A percentile compares a stretch with the other conserved stretches of the same genome.
These are phyloP conservation scores for Solanum sejunctum DNA, from an alignment of 257 asterid species.

Conservation along the genomic window DNA sequence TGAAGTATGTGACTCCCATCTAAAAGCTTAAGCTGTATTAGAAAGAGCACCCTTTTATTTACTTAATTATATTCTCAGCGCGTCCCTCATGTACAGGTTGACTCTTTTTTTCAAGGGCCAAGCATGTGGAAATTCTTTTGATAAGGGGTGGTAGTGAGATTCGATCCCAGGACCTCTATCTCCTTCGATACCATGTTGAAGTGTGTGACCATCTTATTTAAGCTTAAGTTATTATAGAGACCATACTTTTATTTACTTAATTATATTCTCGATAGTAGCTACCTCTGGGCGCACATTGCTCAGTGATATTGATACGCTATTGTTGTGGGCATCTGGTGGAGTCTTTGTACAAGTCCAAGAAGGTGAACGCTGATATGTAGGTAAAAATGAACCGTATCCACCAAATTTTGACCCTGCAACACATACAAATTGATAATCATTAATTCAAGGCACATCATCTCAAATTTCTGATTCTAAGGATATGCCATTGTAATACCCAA, in stretches of 20 bases:
- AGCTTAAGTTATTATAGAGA: not conserved
- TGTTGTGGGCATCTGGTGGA: not conserved
- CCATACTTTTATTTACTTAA: not conserved
- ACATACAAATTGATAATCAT: not conserved
- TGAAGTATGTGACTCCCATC: not conserved
- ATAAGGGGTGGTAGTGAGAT: not conserved
- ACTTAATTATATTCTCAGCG: no score
- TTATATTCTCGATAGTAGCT: not conserved
- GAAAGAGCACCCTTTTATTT: no score
- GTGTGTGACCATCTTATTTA: not conserved
- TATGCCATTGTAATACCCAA: slow-evolving; percentile 23
- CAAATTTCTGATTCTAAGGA: slow-evolving; percentile 14
- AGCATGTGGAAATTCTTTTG: no score
- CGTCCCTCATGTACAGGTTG: no score
- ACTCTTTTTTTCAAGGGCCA: no score
- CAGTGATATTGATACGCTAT: not conserved
- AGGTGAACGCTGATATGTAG: slow-evolving; percentile 7
- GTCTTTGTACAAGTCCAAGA: not conserved
- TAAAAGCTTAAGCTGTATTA: not conserved
- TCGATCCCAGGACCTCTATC: not conserved
- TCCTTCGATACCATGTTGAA: not conserved
- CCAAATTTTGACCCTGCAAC: slow-evolving; percentile 5
- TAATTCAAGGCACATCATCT: not conserved
- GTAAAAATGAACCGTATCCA: slow-evolving; percentile 11
- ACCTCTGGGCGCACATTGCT: not conserved